Conservation (phyloP, 371 early-diverging fungal species). For the Rhizopus arrhizus region DNA sequence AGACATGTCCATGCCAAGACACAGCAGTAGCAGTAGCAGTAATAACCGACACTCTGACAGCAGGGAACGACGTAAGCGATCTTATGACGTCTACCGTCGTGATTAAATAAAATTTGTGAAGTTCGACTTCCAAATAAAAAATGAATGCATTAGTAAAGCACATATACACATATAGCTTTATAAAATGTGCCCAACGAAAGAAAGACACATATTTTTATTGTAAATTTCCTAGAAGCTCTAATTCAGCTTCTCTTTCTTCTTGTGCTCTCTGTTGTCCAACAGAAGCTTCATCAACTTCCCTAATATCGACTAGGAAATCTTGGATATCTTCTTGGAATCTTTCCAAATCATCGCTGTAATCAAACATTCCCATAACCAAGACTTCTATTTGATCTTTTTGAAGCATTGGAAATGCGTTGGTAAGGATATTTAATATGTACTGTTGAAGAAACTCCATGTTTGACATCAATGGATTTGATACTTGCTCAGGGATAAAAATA, state of each 20-base stretch:
- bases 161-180: neutral
- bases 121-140: neutral
- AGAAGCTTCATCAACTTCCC: constrained; percentile 26
- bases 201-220: neutral
- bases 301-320: constrained; percentile 85
- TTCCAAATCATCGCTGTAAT: constrained; percentile 72
- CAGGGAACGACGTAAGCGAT: constrained; percentile 4
- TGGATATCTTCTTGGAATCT: constrained; percentile 86
- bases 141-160: neutral
- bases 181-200: neutral
- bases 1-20: constrained; percentile 1
- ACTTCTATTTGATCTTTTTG: constrained; percentile 79
- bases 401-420: constrained; percentile 85
- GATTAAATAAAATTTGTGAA: constrained; percentile 4
- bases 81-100: constrained; percentile 3
- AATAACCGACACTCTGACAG: neutral
- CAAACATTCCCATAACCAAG: constrained; percentile 86
- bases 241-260: constrained; percentile 32
- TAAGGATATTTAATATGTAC: constrained; percentile 74
- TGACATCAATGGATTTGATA: constrained; percentile 72
- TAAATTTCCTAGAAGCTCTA: constrained; percentile 23
- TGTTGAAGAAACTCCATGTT: constrained; percentile 78
- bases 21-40: neutral
- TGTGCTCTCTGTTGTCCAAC: constrained; percentile 18
- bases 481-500: constrained; percentile 69